phyloP scores from a whole-genome alignment of 257 asterid species.

The Solanum tarijense region DNA sequence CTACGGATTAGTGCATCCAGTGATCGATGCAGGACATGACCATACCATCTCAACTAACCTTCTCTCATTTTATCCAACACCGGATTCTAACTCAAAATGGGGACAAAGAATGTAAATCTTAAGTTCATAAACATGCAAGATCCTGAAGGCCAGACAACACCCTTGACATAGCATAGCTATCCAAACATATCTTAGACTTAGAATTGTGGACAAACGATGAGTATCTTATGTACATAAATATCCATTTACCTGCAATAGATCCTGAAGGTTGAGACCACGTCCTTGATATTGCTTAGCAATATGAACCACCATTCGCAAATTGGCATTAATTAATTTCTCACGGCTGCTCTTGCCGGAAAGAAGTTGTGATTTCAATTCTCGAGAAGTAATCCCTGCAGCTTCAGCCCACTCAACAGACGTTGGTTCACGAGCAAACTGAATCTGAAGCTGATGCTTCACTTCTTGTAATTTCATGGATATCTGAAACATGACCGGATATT shows the following conservation, averaged over 20 bases:
- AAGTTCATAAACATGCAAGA: neutral
- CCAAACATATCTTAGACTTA: neutral
- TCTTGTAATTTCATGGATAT: constrained; percentile 50
- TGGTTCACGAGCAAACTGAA: constrained; percentile 66
- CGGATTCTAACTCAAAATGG: neutral
- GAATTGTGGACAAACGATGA: neutral
- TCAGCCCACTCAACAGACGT: constrained; percentile 78
- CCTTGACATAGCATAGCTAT: neutral
- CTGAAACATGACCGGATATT: constrained; percentile 24
- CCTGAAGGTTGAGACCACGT: constrained; percentile 80
- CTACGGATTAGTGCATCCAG: neutral
- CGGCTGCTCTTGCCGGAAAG: constrained; percentile 53
- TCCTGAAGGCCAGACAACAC: neutral
- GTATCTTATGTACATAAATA: constrained; percentile 6
- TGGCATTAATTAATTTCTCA: constrained; percentile 75
- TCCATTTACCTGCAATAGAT: constrained; percentile 68
- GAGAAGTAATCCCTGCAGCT: constrained; percentile 54
- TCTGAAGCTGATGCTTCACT: constrained; percentile 39
- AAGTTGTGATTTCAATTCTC: constrained; percentile 45
- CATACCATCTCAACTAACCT: neutral
- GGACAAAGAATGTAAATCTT: neutral
- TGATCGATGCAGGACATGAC: neutral
- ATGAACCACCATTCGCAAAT: constrained; percentile 85
- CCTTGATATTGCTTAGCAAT: constrained; percentile 85
- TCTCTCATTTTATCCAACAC: neutral